Evolutionary conservation across 495 filamentous ascomycete species (phyloP), one percentile per base, ranked within the genome.

Genomic region (Terfezia claveryi): DNA sequence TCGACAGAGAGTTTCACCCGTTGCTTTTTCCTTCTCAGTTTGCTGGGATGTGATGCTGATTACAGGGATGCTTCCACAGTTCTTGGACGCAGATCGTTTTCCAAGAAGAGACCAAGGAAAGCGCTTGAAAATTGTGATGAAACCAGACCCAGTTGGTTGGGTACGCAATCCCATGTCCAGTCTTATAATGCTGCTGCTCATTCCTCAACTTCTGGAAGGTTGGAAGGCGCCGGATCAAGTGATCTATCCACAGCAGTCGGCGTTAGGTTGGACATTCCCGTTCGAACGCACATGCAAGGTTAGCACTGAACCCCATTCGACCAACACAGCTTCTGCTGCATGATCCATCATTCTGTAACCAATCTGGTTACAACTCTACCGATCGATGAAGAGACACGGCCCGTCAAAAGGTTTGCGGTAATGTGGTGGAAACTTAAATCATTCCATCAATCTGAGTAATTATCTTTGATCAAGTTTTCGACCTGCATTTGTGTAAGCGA

Each of bases 361-460:
- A 10, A 44, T 44, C 38, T 44, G 38, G 38, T 37, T 50, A 53
- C 49, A 49, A 32, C 60, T 59, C 59, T 54, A 59, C 53, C 60
- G 60, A 62, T 62, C 60, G 61, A 62, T 55, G 61, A 52, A 50
- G 41, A 62, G 1, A 46, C 41, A 62, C 60, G 60, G 60, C 60
- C 60, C 60, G 60, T 58, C 60, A 62, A 53, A 62, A 54, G 51
- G 61, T 62, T 37, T 52, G 60, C 60, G 56, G 59, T 46, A 62
- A 62, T 58, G 60, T 62, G 60, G 55, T 57, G 60, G 60, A 59
- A 59, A 59, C 60, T 52, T 56, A 62, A 53, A 54, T 54, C 53
- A 62, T 56, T 54, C 27, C 53, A 59, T 53, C 50, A 53, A 62
- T 51, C 59, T 55, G 57, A 46, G 55, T 55, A 55, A 38, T 58